Evolutionary conservation across 257 asterid genomes (phyloP).

Genomic region (Solanum pennellii): DNA sequence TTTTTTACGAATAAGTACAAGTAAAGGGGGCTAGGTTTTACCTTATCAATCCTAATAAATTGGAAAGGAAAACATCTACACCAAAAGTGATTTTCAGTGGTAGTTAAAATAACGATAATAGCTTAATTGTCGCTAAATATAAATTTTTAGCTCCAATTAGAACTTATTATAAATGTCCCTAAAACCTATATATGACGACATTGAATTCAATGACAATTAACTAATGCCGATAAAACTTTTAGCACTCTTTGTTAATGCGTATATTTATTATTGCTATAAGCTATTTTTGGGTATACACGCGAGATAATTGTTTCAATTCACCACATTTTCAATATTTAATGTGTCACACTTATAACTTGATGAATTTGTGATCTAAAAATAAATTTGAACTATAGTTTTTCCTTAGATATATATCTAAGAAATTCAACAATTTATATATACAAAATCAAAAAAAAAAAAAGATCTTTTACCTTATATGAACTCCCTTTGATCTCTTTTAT

Average conservation of each 20-base stretch:
- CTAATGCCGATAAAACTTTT: accelerated
- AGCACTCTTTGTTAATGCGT: too few relatives aligned
- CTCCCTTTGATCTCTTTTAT: background rate
- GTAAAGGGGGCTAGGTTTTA: background rate
- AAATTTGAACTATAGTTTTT: background rate
- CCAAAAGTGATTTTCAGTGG: too few relatives aligned
- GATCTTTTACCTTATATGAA: background rate
- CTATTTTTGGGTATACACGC: background rate
- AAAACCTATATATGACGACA: too few relatives aligned
- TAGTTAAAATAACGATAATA: too few relatives aligned
- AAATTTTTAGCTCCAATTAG: too few relatives aligned
- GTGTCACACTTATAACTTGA: background rate
- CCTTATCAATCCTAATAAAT: background rate
- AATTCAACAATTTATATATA: background rate
- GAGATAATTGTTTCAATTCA: background rate
- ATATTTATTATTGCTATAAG: too few relatives aligned
- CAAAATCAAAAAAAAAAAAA: background rate
- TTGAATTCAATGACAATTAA: background rate
- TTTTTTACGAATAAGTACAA: too few relatives aligned
- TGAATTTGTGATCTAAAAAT: background rate
- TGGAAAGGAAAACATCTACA: background rate
- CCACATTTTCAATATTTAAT: background rate
- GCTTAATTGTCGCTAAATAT: too few relatives aligned
- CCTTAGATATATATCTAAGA: background rate
- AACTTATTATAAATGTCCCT: background rate